Conservation (phyloP, 495 filamentous ascomycete species). For the Podospora sp. region DNA sequence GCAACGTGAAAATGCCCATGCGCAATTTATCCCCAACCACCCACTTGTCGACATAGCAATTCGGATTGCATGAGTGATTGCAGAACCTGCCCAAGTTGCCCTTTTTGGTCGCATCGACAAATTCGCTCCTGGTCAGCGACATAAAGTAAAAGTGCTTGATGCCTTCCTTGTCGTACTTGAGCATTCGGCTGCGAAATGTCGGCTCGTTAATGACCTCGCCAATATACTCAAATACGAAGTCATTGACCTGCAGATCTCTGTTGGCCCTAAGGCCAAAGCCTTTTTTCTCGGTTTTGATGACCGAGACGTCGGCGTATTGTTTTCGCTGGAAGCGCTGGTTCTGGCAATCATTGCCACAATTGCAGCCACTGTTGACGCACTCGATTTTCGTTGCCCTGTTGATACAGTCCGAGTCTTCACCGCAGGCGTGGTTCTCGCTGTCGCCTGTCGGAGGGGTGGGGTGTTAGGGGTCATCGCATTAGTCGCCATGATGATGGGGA, state of each 20-base stretch:
- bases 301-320: slow-evolving; percentile 86
- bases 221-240: slow-evolving; percentile 98
- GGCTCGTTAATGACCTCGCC: slow-evolving; percentile 96
- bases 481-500: slow-evolving; percentile 18
- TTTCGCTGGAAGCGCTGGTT: slow-evolving; percentile 94
- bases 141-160: slow-evolving; percentile 99
- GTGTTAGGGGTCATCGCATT: slow-evolving; percentile 24
- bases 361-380: slow-evolving; percentile 79
- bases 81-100: slow-evolving; percentile 96
- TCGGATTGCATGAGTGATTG: slow-evolving; percentile 98
- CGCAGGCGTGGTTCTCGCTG: slow-evolving; percentile 81
- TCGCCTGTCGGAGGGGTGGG: slow-evolving; percentile 56
- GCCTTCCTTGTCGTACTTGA: slow-evolving; percentile 89
- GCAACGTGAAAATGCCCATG: slow-evolving; percentile 98
- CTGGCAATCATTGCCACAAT: slow-evolving; percentile 84
- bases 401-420: slow-evolving; percentile 97
- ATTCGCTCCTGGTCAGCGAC: slow-evolving; percentile 95
- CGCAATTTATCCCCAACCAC: slow-evolving; percentile 97
- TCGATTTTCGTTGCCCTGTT: slow-evolving; percentile 98
- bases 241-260: slow-evolving; percentile 70
- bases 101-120: slow-evolving; percentile 96
- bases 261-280: slow-evolving; percentile 89
- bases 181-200: slow-evolving; percentile 83
- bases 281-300: slow-evolving; percentile 97
- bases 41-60: slow-evolving; percentile 99